Conservation (phyloP, 257 asterid genomes). For the Mitragyna speciosa region DNA sequence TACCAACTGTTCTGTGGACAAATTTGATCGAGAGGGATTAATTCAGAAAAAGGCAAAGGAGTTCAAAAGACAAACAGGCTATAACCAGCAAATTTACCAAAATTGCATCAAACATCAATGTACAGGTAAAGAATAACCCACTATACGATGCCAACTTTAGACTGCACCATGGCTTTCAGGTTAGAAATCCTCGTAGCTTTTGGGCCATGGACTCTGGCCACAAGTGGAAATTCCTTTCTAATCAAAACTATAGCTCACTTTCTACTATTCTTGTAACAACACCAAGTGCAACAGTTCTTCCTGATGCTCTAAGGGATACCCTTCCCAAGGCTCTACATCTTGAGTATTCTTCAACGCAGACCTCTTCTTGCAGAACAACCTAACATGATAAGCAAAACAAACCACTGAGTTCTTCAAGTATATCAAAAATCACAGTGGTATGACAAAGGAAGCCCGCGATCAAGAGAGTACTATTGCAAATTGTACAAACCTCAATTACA, state of each 20-base stretch:
- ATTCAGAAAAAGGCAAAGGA: too few relatives aligned
- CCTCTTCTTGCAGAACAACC: constrained; percentile 65
- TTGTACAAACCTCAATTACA: constrained; percentile 64
- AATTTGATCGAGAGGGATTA: too few relatives aligned
- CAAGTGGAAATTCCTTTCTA: background rate
- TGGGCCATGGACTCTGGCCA: background rate
- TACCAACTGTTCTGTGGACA: too few relatives aligned
- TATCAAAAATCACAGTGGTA: too few relatives aligned
- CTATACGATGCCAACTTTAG: background rate
- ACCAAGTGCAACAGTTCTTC: constrained; percentile 87
- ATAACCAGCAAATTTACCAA: background rate
- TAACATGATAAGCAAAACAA: constrained; percentile 14
- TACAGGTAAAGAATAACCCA: background rate
- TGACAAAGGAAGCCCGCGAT: too few relatives aligned
- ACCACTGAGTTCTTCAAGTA: background rate
- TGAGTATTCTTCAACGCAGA: constrained; percentile 76
- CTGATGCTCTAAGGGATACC: constrained; percentile 78
- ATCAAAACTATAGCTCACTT: constrained; percentile 25
- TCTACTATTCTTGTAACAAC: constrained; percentile 56
- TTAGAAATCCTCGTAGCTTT: background rate
- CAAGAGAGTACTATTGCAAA: background rate
- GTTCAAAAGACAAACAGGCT: background rate
- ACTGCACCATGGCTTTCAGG: background rate
- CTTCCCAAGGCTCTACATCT: constrained; percentile 74
- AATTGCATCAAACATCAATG: background rate